Base-by-base conservation (phyloP, 78 protist genomes). In the Guillardia theta region DNA sequence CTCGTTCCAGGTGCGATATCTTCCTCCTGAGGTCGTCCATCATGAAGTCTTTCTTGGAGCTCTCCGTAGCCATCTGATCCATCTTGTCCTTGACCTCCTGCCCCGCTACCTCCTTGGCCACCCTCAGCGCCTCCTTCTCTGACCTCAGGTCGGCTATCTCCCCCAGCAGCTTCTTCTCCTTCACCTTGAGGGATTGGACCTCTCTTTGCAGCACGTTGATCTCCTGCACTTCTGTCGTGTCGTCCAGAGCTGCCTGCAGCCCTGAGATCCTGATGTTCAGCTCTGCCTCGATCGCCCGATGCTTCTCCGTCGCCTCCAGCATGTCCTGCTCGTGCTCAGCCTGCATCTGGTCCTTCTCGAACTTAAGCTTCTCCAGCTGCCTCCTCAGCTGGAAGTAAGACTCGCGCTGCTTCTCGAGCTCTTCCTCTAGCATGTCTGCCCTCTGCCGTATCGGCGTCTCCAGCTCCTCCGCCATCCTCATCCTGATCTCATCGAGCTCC, bases 351-450 rank as follows among this genome's bases (percentile, higher is more conserved):
- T 22, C 9, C 21, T 70, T 70, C 21, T 70, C 83, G 83, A 70
- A 33, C 22, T 70, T 70, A 22, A 70, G 9, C 83, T 70, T 70
- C 41, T 70, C 83, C 10, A 70, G 45, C 1, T 24, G 33, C 4
- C 83, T 36, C 45, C 83, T 36, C 83, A 70, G 9, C 36, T 70
- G 36, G 22, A 70, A 70, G 83, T 22, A 70, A 3, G 33, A 24
- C 83, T 70, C 83, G 41, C 83, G 83, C 83, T 24, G 41, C 83
- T 33, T 24, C 83, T 70, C 83, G 4, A 70, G 83, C 83, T 70
- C 83, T 24, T 24, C 83, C 41, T 70, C 83, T 12, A 70, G 83
- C 83, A 33, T 33, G 36, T 33, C 41, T 36, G 46, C n/a, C 83
- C 41, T 4, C 41, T 70, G 45, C 15, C 83, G 83, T 4, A 36